phyloP scores from a whole-genome alignment of 75 land plant species.

The Selaginella tamariscina region DNA sequence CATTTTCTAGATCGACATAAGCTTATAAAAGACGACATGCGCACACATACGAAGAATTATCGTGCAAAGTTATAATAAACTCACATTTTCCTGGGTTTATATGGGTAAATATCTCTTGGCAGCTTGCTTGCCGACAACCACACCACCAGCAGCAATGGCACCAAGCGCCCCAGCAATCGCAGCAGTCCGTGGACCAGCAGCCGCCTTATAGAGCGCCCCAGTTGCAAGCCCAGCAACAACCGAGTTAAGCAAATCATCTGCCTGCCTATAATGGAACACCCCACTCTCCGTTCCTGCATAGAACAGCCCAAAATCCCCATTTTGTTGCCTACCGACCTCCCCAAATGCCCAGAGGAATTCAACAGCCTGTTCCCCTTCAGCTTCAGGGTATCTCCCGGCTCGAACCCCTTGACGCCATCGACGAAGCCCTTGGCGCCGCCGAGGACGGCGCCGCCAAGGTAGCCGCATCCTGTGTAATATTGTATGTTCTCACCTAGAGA shows the following conservation, averaged over 20 bases:
- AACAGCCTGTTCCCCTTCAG: constrained; percentile 54
- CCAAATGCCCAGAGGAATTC: constrained; percentile 60
- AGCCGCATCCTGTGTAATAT: constrained; percentile 74
- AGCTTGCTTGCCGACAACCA: constrained; percentile 51
- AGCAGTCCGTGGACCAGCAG: constrained; percentile 65
- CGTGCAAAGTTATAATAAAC: neutral
- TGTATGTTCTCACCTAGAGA: constrained; percentile 65
- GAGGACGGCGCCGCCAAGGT: constrained; percentile 45
- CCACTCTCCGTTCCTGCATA: constrained; percentile 77
- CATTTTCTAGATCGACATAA: too few species aligned
- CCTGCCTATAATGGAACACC: constrained; percentile 18
- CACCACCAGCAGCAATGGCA: constrained; percentile 50
- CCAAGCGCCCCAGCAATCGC: constrained; percentile 86
- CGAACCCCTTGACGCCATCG: constrained; percentile 41
- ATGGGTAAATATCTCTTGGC: constrained; percentile 58
- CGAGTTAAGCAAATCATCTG: constrained; percentile 51
- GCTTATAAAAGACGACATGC: too few species aligned
- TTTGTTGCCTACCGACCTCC: constrained; percentile 46
- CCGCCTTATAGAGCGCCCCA: constrained; percentile 61
- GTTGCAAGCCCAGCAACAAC: constrained; percentile 73
- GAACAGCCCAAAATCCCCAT: constrained; percentile 64
- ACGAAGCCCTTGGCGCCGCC: constrained; percentile 57
- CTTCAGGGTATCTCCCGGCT: constrained; percentile 58
- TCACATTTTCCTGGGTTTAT: constrained; percentile 1
- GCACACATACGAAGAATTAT: neutral